phyloP scores from a whole-genome alignment of 768 basidiomycete species.

The Zangia roseola region DNA sequence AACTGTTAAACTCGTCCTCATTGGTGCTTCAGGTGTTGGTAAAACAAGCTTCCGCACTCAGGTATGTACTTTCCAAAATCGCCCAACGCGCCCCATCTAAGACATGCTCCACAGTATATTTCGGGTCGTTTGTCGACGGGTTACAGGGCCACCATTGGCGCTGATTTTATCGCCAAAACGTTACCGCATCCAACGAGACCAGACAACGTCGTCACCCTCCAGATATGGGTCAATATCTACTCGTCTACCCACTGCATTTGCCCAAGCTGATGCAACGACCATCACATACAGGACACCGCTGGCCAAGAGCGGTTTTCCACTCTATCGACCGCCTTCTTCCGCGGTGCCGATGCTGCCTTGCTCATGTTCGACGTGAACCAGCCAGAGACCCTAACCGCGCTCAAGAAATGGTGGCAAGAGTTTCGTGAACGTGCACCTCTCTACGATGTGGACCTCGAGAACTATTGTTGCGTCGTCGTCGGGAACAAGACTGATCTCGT shows the following conservation, averaged over 20 bases:
- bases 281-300: constrained; percentile 63
- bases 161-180: constrained; percentile 83
- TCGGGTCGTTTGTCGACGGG: constrained; percentile 71
- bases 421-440: constrained; percentile 70
- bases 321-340: constrained; percentile 79
- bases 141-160: constrained; percentile 84
- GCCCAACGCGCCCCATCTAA: background rate
- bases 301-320: constrained; percentile 88
- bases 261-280: constrained; percentile 2
- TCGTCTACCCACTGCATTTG: background rate
- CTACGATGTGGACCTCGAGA: constrained; percentile 55
- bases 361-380: constrained; percentile 80
- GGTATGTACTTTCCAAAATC: constrained; percentile 38
- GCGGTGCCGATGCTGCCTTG: constrained; percentile 79
- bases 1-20: constrained; percentile 78
- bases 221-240: constrained; percentile 55
- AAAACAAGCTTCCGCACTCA: constrained; percentile 79
- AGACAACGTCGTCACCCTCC: constrained; percentile 60
- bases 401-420: constrained; percentile 77
- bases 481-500: constrained; percentile 77
- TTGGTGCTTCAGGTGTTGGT: constrained; percentile 82
- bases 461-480: constrained; percentile 70
- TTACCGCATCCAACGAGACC: constrained; percentile 57
- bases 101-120: constrained; percentile 54
- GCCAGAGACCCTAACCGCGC: constrained; percentile 54